phyloP scores from a whole-genome alignment of 768 basidiomycete genomes.

The Naganishia randhawae region DNA sequence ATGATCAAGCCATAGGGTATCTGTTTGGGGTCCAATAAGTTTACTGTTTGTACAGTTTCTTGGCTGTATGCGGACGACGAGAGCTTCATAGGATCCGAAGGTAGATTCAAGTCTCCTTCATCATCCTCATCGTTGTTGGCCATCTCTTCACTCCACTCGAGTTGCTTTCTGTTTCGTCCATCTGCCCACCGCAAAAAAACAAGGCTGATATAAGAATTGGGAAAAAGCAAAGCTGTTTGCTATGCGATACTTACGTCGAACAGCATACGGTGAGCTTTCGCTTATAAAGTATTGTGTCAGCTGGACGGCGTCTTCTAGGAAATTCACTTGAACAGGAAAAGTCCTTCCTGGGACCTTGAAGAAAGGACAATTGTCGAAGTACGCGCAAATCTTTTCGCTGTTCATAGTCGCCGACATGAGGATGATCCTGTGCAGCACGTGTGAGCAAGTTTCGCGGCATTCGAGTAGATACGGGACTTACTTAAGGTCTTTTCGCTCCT shows the following conservation, averaged over 20 bases:
- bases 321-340: conserved; percentile 81
- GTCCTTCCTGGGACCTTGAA: conserved; percentile 89
- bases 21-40: conserved; percentile 76
- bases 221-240: neutral
- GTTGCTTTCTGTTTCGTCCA: conserved; percentile 59
- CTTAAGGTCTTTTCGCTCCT: conserved; percentile 79
- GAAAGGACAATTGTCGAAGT: conserved; percentile 76
- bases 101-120: conserved; percentile 26
- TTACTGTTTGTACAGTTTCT: conserved; percentile 70
- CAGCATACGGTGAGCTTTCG: conserved; percentile 69
- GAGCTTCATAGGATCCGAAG: conserved; percentile 42
- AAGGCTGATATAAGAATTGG: neutral
- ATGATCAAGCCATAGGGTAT: conserved; percentile 91
- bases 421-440: conserved; percentile 56
- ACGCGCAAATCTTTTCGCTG: conserved; percentile 63
- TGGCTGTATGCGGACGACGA: conserved; percentile 63
- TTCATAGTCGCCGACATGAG: conserved; percentile 97
- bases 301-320: conserved; percentile 87
- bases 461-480: conserved; percentile 37
- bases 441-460: conserved; percentile 43
- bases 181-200: neutral
- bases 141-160: conserved; percentile 77
- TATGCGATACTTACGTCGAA: conserved; percentile 36
- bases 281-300: conserved; percentile 71
- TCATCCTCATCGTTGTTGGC: conserved; percentile 50